phyloP scores from a whole-genome alignment of 495 filamentous ascomycete species.

The Penicillium ochrochloron region DNA sequence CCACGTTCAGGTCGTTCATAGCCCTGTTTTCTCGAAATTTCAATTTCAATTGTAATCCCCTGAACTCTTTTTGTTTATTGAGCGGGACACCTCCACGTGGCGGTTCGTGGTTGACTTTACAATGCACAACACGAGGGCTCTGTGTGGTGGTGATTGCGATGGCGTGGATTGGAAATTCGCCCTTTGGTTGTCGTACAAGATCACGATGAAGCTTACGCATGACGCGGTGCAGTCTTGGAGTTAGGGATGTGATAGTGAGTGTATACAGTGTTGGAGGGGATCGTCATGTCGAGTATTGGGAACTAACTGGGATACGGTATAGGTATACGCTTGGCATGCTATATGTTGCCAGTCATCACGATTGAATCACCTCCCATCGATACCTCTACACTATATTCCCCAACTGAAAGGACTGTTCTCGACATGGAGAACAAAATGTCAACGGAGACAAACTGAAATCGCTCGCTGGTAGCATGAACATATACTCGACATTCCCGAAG shows the following conservation, averaged over 20 bases:
- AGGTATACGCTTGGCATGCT: not conserved
- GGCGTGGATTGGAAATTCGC: conserved; percentile 23
- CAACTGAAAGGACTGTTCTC: not conserved
- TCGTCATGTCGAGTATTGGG: too few relatives aligned
- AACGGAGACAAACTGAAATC: not conserved
- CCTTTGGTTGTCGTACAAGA: conserved; percentile 29
- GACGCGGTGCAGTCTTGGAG: conserved; percentile 4
- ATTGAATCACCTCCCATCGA: not conserved
- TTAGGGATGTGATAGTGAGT: not conserved
- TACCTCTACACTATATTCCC: not conserved
- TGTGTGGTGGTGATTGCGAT: not conserved
- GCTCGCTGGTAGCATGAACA: not conserved
- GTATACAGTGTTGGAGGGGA: not conserved
- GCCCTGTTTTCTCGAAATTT: not conserved
- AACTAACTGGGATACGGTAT: not conserved
- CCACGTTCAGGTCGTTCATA: not conserved
- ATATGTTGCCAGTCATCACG: not conserved
- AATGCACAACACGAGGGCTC: not conserved
- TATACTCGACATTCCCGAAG: not conserved
- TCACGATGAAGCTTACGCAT: conserved; percentile 18
- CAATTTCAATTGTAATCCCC: not conserved
- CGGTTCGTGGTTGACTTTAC: conserved; percentile 1
- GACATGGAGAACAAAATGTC: not conserved
- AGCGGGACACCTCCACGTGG: conserved; percentile 12
- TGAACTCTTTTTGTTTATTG: not conserved